These are phyloP conservation scores for Coemansia guatemalensis DNA, from an alignment of 192 early-diverging fungal species.

Conservation along the genomic window DNA sequence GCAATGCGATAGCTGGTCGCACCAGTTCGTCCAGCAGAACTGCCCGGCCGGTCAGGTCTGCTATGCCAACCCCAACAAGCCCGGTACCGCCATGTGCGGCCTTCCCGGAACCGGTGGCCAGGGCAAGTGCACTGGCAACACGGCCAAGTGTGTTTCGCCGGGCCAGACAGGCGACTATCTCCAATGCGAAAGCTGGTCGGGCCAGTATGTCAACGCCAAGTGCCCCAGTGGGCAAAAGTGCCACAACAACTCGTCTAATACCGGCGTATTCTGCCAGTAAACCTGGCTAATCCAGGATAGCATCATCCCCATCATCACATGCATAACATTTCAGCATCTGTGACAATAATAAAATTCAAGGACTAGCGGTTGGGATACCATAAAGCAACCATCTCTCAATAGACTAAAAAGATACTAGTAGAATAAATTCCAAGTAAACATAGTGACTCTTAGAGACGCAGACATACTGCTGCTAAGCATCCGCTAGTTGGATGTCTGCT, in stretches of 20 bases:
- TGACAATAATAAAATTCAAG: not conserved
- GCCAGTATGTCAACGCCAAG: slow-evolving; percentile 34
- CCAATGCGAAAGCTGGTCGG: slow-evolving; percentile 46
- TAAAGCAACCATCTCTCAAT: not conserved
- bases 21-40: slow-evolving; percentile 17
- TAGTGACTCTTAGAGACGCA: slow-evolving; percentile 5
- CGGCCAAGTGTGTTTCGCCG: slow-evolving; percentile 39
- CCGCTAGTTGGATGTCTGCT: slow-evolving; percentile 16
- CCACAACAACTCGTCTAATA: slow-evolving; percentile 43
- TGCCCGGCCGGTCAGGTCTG: slow-evolving; percentile 36
- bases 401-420: not conserved
- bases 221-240: slow-evolving; percentile 40
- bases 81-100: slow-evolving; percentile 34
- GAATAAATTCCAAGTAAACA: slow-evolving; percentile 2
- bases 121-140: slow-evolving; percentile 41
- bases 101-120: slow-evolving; percentile 36
- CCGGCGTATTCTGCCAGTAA: slow-evolving; percentile 46
- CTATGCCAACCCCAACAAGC: slow-evolving; percentile 37
- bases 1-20: slow-evolving; percentile 39
- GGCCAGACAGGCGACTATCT: slow-evolving; percentile 33
- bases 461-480: not conserved
- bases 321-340: not conserved
- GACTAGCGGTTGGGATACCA: not conserved
- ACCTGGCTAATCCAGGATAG: not conserved
- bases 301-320: not conserved